These are phyloP conservation scores for Cryptosporidium xiaoi DNA, from an alignment of 169 alveolate genomes.

Conservation along the genomic window DNA sequence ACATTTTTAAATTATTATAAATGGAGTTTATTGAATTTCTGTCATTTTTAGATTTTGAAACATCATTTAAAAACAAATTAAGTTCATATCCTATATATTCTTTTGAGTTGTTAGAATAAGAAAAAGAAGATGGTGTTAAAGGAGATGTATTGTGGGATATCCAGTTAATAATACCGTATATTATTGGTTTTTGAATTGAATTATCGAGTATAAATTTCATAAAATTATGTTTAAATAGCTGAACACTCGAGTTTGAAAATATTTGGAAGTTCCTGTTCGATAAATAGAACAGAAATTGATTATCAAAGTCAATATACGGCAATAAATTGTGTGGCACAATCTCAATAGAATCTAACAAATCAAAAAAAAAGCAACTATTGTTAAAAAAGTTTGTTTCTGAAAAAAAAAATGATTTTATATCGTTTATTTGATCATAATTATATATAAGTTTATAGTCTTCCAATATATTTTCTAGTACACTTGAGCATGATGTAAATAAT, in stretches of 20 bases:
- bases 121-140: not conserved
- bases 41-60: no score
- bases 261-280: slow-evolving; percentile 56
- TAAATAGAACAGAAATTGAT: slow-evolving; percentile 30
- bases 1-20: not conserved
- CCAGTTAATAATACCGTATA: slow-evolving; percentile 54
- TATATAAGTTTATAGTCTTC: slow-evolving; percentile 23
- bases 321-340: slow-evolving; percentile 23
- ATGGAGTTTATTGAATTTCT: not conserved
- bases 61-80: no score
- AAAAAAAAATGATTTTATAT: slow-evolving; percentile 25
- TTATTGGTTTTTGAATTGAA: slow-evolving; percentile 2
- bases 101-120: not conserved
- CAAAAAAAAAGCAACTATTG: slow-evolving; percentile 34
- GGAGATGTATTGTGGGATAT: slow-evolving; percentile 24
- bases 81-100: no score
- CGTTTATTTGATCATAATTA: slow-evolving; percentile 5
- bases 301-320: slow-evolving; percentile 48
- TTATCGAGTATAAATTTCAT: slow-evolving; percentile 25
- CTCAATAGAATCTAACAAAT: slow-evolving; percentile 41
- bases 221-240: slow-evolving; percentile 11
- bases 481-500: not conserved
- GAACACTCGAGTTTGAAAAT: slow-evolving; percentile 4
- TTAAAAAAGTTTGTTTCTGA: slow-evolving; percentile 25
- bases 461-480: slow-evolving; percentile 4